These are phyloP conservation scores for Aureobasidium lini DNA, from an alignment of 2,329 filamentous ascomycete species.

Conservation along the genomic window DNA sequence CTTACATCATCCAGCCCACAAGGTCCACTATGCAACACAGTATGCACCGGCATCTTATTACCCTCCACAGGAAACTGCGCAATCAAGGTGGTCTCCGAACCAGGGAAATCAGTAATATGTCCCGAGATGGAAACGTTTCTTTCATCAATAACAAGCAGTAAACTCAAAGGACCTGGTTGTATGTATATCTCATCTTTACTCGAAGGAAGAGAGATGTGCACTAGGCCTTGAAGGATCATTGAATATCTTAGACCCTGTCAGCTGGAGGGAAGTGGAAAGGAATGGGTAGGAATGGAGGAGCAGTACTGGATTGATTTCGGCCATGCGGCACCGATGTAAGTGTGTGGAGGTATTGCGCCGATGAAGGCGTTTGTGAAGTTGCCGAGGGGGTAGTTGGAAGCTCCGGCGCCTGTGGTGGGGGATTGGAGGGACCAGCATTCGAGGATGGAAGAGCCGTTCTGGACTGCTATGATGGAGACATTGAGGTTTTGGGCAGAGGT, in stretches of 20 bases:
- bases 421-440: constrained; percentile 4
- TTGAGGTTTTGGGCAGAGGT: not conserved
- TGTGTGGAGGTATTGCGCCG: constrained; percentile 3
- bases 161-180: not conserved
- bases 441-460: not conserved
- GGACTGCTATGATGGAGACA: not conserved
- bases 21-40: not conserved
- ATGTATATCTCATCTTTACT: not conserved
- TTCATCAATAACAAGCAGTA: not conserved
- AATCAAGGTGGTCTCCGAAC: not conserved
- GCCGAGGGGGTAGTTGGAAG: constrained; percentile 1
- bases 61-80: not conserved
- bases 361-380: constrained; percentile 7
- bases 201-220: not conserved
- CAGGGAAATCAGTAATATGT: constrained; percentile 3
- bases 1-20: not conserved
- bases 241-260: too few species aligned
- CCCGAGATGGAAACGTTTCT: not conserved
- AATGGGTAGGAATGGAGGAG: too few species aligned
- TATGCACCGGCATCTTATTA: not conserved
- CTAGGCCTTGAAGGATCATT: not conserved
- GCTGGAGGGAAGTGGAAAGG: too few species aligned
- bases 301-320: not conserved
- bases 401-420: not conserved
- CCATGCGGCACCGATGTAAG: constrained; percentile 1